Conservation (phyloP, 768 basidiomycete species). For the Auriscalpium microsporum region DNA sequence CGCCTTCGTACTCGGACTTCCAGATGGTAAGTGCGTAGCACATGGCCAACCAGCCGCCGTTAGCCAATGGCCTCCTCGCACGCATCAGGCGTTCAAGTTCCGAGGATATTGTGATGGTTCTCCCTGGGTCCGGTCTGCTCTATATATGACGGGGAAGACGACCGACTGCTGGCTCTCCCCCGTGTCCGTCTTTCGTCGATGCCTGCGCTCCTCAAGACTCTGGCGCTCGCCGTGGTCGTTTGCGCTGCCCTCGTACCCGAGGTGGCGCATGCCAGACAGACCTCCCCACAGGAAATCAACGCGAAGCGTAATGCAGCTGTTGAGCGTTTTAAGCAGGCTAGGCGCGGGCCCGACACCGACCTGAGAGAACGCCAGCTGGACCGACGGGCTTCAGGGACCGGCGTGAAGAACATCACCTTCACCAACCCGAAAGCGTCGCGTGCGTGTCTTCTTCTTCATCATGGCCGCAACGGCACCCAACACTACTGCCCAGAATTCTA, state of each 20-base stretch:
- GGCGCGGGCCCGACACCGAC: background rate
- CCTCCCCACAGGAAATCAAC: background rate
- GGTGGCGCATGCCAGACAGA: background rate
- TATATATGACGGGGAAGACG: too few species aligned
- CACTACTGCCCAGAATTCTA: constrained; percentile 44
- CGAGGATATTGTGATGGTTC: too few species aligned
- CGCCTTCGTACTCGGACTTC: too few species aligned
- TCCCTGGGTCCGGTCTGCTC: too few species aligned
- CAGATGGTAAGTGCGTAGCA: too few species aligned
- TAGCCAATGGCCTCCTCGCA: too few species aligned
- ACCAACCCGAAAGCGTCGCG: constrained; percentile 55
- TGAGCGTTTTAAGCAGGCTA: constrained; percentile 1
- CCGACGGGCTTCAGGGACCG: background rate
- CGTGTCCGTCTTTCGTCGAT: background rate
- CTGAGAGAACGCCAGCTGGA: background rate
- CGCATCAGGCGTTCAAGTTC: too few species aligned
- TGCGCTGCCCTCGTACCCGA: background rate
- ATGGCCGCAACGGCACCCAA: background rate
- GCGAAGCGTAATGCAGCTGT: constrained; percentile 3
- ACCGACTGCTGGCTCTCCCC: too few species aligned
- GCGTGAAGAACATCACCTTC: constrained; percentile 62
- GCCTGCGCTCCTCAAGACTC: background rate
- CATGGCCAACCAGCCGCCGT: too few species aligned
- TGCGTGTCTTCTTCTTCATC: constrained; percentile 20
- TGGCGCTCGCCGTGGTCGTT: background rate